Base-by-base conservation (phyloP, 148 eudicot species). In the Camellia lanceoleosa region DNA sequence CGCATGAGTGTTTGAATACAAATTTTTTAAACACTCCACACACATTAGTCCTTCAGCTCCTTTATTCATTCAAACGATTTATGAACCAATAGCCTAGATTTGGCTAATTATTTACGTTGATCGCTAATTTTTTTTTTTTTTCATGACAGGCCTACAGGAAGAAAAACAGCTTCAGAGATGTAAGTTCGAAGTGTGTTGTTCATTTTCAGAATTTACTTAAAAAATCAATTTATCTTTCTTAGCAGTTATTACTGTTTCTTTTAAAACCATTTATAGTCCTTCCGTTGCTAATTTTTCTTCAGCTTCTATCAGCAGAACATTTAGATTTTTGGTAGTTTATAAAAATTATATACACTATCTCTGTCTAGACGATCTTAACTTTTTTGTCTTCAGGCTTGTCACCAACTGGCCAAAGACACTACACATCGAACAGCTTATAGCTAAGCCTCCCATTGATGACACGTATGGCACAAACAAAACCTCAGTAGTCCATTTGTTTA, bases 121-220 rank as follows among this genome's bases (percentile, higher is more conserved):
- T 42, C 0, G 58, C 10, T 18, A 42, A 68, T 42, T 15, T 43
- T 7, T 68, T 68, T 68, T 68, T 30, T 14, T 68, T 12, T 18
- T 68, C 44, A 47, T 43, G 51, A 16, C 72, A 68, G 72, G 72
- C 72, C 72, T 68, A 68, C 72, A 42, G 72, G 51, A 43, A 42
- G 51, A 68, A 6, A 6, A 12, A n/a, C 49, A 23, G 11, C 72
- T 68, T 68, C 72, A 68, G 49, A 42, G 8, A 68, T 14, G 72
- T 68, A 68, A 68, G 72, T 68, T 68, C 51, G 19, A 47, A 42
- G n/a, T 68, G 43, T 15, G 15, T 49, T 55, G 11, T 8, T 14
- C 14, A 16, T 5, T 67, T 68, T 68, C 19, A 43, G 52, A 14
- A 5, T 42, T 42, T 68, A 0, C 72, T 68, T 68, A 68, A 43